Conservation (phyloP, 176 grass and related monocot genomes). For the Paspalum notatum region DNA sequence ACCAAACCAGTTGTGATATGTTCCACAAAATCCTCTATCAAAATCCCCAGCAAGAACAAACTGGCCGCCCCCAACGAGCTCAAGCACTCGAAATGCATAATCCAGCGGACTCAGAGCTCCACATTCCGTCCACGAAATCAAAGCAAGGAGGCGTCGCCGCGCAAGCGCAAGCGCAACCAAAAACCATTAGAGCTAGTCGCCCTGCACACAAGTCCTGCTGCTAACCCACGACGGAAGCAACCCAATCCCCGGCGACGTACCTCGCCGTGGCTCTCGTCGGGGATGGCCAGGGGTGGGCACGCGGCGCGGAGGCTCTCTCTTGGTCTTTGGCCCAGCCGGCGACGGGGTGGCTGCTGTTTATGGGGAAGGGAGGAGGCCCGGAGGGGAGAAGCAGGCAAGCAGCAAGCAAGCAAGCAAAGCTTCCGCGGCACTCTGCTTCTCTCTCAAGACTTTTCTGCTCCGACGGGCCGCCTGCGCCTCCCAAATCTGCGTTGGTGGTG, state of each 20-base stretch:
- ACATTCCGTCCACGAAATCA: too few relatives aligned
- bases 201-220: too few relatives aligned
- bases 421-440: constrained; percentile 44
- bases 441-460: constrained; percentile 3
- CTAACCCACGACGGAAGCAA: too few relatives aligned
- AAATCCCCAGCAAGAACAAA: neutral
- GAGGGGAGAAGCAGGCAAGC: neutral
- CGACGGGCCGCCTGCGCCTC: neutral
- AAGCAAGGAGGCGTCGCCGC: too few relatives aligned
- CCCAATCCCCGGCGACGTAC: too few relatives aligned
- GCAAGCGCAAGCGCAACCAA: too few relatives aligned
- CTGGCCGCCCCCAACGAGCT: too few relatives aligned
- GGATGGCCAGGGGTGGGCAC: neutral
- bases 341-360: neutral
- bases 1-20: too few relatives aligned
- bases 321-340: neutral
- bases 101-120: too few relatives aligned
- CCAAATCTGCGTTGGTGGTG: constrained; percentile 8
- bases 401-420: neutral
- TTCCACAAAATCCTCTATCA: neutral
- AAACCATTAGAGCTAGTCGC: too few relatives aligned
- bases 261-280: constrained; percentile 17
- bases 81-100: too few relatives aligned
- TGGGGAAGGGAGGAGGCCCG: neutral
- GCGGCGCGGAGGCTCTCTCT: neutral